Evolutionary conservation across 306 rosid species (phyloP).

Genomic region (Fragaria nilgerrensis): DNA sequence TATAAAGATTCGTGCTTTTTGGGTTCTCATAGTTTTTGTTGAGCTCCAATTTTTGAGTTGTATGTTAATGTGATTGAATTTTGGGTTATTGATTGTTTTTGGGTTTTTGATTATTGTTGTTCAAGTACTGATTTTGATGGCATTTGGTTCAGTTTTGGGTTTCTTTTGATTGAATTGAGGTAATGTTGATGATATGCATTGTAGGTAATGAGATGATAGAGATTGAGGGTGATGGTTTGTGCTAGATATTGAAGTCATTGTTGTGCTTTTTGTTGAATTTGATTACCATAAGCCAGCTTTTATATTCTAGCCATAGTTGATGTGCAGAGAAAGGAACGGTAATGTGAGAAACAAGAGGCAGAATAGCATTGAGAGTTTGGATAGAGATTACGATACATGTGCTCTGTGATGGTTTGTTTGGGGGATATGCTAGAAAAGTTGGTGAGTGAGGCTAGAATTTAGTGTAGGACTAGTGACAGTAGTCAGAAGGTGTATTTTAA

Average conservation of each 20-base stretch:
- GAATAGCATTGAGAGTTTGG: not conserved
- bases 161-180: not conserved
- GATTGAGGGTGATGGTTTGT: not conserved
- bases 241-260: not conserved
- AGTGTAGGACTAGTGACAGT: not conserved
- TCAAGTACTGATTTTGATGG: slow-evolving; percentile 17
- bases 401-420: not conserved
- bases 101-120: not conserved
- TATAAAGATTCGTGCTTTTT: not conserved
- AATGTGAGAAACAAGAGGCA: not conserved
- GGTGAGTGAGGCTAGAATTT: not conserved
- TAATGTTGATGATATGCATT: not conserved
- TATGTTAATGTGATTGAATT: slow-evolving; percentile 1
- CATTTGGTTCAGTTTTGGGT: slow-evolving; percentile 11
- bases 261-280: not conserved
- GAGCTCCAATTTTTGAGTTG: slow-evolving; percentile 5
- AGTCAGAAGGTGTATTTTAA: not conserved
- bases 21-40: slow-evolving; percentile 14
- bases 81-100: not conserved
- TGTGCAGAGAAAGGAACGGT: not conserved
- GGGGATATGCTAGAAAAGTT: not conserved
- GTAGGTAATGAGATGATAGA: not conserved
- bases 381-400: not conserved
- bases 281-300: not conserved
- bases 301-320: not conserved